Base-by-base conservation (phyloP, 345 rosid genomes). In the Citrus trifoliata region DNA sequence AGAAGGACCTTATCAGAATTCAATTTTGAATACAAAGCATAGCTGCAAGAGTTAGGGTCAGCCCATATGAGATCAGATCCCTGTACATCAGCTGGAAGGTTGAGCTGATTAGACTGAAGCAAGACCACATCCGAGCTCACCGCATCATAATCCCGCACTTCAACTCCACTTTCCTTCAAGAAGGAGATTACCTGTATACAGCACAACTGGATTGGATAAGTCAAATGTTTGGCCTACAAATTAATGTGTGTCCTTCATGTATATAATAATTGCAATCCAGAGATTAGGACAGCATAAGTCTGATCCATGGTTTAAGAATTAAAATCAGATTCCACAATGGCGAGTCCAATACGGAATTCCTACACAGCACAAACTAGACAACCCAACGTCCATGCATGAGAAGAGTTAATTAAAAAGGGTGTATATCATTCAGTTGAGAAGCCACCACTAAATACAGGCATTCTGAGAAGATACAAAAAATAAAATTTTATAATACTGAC, bases 11-110 rank as follows among this genome's bases (percentile, higher is more conserved):
- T 90, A 74, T 89, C 88, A 21, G 89, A 78, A 74, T 92, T 87
- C 79, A 96, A 76, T 79, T 93, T 90, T n/a, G 97, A 87, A 87
- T 90, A 93, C 82, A 96, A 85, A 38, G 95, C 98, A 87, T 87
- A 96, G 85, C 98, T 90, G 85, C 99, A 96, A 10, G 97, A 86
- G 73, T 84, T 83, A 81, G 98, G 88, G 75, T 91, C 99, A 77
- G 87, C 80, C 98, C 98, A 94, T 79, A 96, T 85, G 63, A 84
- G 86, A 79, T 90, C 88, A 69, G 70, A 80, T 59, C 70, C 80
- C 55, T 53, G 55, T n/a, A 65, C 66, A 51, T 70, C 74, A 64
- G 73, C 10, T 62, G 65, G 46, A 13, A 86, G 79, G 14, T 76
- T 79, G 51, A 96, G 98, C 81, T 58, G 75, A 84, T 89, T 37